phyloP scores from a whole-genome alignment of 31 red algal genomes.

The Bonnemaisonia californica region DNA sequence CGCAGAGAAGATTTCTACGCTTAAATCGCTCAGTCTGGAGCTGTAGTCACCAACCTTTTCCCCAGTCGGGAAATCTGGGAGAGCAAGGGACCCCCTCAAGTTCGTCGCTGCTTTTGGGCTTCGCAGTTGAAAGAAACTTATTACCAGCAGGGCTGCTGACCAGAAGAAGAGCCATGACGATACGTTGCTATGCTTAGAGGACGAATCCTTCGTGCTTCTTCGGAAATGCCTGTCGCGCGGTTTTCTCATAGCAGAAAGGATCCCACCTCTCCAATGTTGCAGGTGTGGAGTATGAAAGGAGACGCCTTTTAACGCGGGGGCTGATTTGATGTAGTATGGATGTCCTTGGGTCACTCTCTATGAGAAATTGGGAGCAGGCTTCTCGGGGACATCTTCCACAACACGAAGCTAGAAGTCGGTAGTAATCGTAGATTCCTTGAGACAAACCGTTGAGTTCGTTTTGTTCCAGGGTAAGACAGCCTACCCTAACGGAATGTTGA shows the following conservation, averaged over 20 bases:
- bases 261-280: no score
- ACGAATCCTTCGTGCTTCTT: slow-evolving; percentile 36
- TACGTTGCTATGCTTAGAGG: slow-evolving; percentile 43
- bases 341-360: no score
- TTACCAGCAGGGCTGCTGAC: slow-evolving; percentile 71
- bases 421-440: no score
- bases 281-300: no score
- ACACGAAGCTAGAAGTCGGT: no score
- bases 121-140: slow-evolving; percentile 82
- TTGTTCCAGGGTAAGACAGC: no score
- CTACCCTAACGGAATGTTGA: no score
- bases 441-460: no score
- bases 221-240: slow-evolving; percentile 53
- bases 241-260: slow-evolving; percentile 34
- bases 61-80: slow-evolving; percentile 57
- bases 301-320: no score
- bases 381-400: no score
- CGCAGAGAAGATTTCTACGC: slow-evolving; percentile 94
- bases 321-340: no score
- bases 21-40: slow-evolving; percentile 54
- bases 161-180: slow-evolving; percentile 95
- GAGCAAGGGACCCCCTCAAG: slow-evolving; percentile 27
- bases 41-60: slow-evolving; percentile 86
- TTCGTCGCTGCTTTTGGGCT: slow-evolving; percentile 49
- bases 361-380: no score